Evolutionary conservation across 2,329 filamentous ascomycete genomes (phyloP).

Genomic region (Arthrobotrys musiformis): DNA sequence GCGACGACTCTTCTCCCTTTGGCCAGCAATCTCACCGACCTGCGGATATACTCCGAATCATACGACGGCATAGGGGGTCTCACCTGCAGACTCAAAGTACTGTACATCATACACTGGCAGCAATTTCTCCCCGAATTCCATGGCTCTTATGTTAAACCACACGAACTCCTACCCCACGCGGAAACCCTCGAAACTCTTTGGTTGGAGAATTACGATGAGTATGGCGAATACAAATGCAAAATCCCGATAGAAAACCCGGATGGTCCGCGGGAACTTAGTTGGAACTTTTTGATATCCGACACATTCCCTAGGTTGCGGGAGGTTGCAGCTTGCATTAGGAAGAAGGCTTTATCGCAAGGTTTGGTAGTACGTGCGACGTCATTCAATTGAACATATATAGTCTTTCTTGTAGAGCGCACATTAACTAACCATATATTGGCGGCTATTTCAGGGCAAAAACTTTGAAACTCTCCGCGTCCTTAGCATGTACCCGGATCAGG

Average conservation of each 20-base stretch:
- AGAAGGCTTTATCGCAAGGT: neutral
- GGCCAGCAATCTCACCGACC: neutral
- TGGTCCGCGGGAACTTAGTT: too few relatives aligned
- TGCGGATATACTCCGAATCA: neutral
- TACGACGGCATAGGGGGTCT: neutral
- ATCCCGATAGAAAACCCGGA: too few relatives aligned
- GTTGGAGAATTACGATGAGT: neutral
- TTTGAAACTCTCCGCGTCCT: neutral
- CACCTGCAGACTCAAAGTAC: neutral
- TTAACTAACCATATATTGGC: neutral
- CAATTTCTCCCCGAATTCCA: too few relatives aligned
- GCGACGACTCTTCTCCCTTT: neutral
- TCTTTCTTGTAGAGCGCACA: neutral
- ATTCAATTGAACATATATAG: too few relatives aligned
- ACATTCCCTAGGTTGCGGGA: neutral
- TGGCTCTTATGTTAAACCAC: neutral
- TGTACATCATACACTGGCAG: neutral
- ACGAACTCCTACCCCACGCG: neutral
- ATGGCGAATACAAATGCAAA: neutral
- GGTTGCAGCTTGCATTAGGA: neutral
- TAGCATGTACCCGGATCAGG: neutral
- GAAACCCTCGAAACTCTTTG: slow-evolving; percentile 11
- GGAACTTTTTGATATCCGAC: neutral
- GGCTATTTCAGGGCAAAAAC: neutral
- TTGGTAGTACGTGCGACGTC: neutral